A percentile compares a stretch with the other conserved stretches of the same genome.
phyloP scores from a whole-genome alignment of 805 yeast species.

The Yamadazyma endophytica region DNA sequence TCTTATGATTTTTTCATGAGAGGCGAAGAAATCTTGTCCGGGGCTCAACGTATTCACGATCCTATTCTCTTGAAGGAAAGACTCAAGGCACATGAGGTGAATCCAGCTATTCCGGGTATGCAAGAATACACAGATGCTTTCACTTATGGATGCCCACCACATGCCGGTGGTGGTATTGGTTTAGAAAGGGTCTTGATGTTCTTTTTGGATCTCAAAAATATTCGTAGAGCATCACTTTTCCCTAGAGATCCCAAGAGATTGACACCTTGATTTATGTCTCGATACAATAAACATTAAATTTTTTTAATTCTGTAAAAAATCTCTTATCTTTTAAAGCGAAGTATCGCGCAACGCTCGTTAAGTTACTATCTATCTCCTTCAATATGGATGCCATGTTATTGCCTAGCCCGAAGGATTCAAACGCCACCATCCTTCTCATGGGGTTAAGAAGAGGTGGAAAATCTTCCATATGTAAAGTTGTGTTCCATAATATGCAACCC shows the following conservation, averaged over 20 bases:
- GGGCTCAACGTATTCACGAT: conserved; percentile 99
- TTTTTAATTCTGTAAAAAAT: too few relatives aligned
- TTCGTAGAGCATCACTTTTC: conserved; percentile 97
- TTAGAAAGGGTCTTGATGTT: conserved; percentile 98
- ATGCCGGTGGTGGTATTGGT: conserved; percentile 99
- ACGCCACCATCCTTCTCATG: conserved; percentile 83
- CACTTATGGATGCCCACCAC: conserved; percentile 95
- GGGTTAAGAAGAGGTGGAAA: conserved; percentile 90
- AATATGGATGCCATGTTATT: conserved; percentile 15
- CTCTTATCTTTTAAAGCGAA: too few relatives aligned
- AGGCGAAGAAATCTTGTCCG: conserved; percentile 99
- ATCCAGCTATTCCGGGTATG: conserved; percentile 76
- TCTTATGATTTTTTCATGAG: conserved; percentile 99
- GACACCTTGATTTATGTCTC: conserved; percentile 53
- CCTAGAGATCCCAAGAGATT: conserved; percentile 98
- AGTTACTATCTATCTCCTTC: too few relatives aligned
- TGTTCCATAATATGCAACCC: conserved; percentile 95
- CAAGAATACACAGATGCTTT: conserved; percentile 91
- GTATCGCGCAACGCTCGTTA: too few relatives aligned
- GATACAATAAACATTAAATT: too few relatives aligned
- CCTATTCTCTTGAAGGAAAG: conserved; percentile 76
- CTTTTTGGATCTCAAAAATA: conserved; percentile 93
- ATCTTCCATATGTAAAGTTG: conserved; percentile 92
- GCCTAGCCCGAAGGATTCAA: conserved; percentile 45
- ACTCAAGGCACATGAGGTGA: conserved; percentile 78